Conservation (phyloP, 1,139 yeast genomes). For the Maudiozyma humilis region DNA sequence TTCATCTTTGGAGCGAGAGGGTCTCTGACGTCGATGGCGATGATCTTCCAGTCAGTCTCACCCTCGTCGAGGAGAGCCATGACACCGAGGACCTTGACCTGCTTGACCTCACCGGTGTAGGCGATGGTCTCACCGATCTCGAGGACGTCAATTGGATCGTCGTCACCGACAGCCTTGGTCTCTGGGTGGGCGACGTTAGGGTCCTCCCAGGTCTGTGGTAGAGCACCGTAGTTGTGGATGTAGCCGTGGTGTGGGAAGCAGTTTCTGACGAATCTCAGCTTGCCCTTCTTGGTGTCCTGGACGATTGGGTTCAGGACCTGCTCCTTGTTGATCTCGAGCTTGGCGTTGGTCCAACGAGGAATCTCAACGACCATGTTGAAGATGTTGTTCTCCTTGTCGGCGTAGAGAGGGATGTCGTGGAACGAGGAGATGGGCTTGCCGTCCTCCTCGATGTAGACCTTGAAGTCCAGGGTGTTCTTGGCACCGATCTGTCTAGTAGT, state of each 20-base stretch:
- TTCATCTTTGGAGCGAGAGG: slow-evolving; percentile 65
- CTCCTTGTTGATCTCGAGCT: slow-evolving; percentile 71
- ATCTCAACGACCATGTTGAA: slow-evolving; percentile 85
- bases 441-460: slow-evolving; percentile 62
- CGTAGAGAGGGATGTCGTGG: slow-evolving; percentile 68
- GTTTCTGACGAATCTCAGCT: slow-evolving; percentile 75
- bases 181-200: slow-evolving; percentile 63
- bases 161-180: slow-evolving; percentile 77
- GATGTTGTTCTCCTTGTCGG: slow-evolving; percentile 55
- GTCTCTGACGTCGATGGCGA: slow-evolving; percentile 67
- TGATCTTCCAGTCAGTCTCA: slow-evolving; percentile 88
- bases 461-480: slow-evolving; percentile 84
- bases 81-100: slow-evolving; percentile 78
- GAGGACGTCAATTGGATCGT: slow-evolving; percentile 85
- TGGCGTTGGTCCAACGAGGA: slow-evolving; percentile 88
- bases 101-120: slow-evolving; percentile 66
- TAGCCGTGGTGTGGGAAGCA: slow-evolving; percentile 88
- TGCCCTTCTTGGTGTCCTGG: slow-evolving; percentile 80
- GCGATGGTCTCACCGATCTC: slow-evolving; percentile 75
- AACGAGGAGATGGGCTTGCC: slow-evolving; percentile 66
- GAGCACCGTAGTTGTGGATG: slow-evolving; percentile 87
- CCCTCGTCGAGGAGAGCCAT: slow-evolving; percentile 88
- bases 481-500: slow-evolving; percentile 84
- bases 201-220: slow-evolving; percentile 95
- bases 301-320: slow-evolving; percentile 67